Evolutionary conservation across 345 rosid species (phyloP).

Genomic region (Citrus glauca): DNA sequence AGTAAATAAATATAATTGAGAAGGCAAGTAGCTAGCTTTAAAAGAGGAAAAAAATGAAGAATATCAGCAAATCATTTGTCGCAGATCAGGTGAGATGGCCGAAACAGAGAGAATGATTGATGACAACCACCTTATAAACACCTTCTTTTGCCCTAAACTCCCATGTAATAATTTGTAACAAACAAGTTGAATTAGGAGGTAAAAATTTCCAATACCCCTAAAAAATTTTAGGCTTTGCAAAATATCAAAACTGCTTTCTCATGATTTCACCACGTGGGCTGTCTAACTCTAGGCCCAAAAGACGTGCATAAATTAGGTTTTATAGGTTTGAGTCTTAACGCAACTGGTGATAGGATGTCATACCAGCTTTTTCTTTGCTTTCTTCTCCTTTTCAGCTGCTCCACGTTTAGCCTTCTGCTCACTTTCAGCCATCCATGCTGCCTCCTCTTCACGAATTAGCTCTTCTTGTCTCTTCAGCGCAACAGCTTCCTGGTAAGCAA

Average conservation of each 20-base stretch:
- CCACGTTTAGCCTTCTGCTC: constrained; percentile 85
- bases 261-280: neutral
- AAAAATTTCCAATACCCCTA: neutral
- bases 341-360: neutral
- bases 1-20: neutral
- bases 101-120: neutral
- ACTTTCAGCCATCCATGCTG: constrained; percentile 68
- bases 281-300: neutral
- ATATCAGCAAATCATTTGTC: neutral
- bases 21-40: neutral
- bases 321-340: neutral
- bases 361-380: constrained; percentile 90
- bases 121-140: neutral
- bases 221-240: neutral
- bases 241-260: neutral
- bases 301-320: neutral
- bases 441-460: constrained; percentile 96
- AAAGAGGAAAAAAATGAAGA: neutral
- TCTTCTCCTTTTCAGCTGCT: constrained; percentile 70
- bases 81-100: neutral
- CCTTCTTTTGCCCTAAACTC: neutral
- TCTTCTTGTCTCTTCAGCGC: constrained; percentile 92
- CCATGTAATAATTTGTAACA: neutral
- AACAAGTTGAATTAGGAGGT: neutral
- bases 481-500: constrained; percentile 92